These are phyloP conservation scores for Ciborinia camelliae DNA, from an alignment of 2,329 filamentous ascomycete genomes.

Conservation along the genomic window DNA sequence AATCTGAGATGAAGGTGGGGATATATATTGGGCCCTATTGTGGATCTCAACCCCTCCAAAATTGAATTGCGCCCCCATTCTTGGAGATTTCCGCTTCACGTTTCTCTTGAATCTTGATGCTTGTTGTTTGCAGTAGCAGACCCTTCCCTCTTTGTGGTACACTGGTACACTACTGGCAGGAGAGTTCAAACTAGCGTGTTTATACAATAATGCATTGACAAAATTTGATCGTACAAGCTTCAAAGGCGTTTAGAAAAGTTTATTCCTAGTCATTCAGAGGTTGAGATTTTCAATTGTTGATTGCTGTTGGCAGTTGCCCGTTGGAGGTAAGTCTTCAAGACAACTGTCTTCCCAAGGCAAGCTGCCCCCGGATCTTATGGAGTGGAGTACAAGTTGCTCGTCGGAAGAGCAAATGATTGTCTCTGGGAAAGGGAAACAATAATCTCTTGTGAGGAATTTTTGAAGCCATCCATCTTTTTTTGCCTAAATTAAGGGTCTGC, in stretches of 20 bases:
- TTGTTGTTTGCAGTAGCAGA: conserved; percentile 11
- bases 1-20: neutral
- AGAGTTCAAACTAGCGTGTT: neutral
- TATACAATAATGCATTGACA: conserved; percentile 9
- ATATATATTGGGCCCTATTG: neutral
- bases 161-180: neutral
- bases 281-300: neutral
- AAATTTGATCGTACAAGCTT: conserved; percentile 9
- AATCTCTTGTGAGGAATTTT: neutral
- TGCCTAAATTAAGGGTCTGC: conserved; percentile 10
- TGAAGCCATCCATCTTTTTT: conserved; percentile 5
- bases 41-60: conserved; percentile 4
- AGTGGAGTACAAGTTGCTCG: neutral
- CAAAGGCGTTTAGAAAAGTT: conserved; percentile 1
- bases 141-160: conserved; percentile 6
- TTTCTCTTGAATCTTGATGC: neutral
- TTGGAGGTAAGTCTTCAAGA: neutral
- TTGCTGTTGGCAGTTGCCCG: neutral
- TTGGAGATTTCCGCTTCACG: conserved; percentile 6
- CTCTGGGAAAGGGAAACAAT: neutral
- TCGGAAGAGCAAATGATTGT: neutral
- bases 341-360: neutral
- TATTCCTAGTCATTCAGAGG: conserved; percentile 6
- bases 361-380: neutral
- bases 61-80: conserved; percentile 1